Base-by-base conservation (phyloP, 331 rosid genomes). In the Stylosanthes scabra region DNA sequence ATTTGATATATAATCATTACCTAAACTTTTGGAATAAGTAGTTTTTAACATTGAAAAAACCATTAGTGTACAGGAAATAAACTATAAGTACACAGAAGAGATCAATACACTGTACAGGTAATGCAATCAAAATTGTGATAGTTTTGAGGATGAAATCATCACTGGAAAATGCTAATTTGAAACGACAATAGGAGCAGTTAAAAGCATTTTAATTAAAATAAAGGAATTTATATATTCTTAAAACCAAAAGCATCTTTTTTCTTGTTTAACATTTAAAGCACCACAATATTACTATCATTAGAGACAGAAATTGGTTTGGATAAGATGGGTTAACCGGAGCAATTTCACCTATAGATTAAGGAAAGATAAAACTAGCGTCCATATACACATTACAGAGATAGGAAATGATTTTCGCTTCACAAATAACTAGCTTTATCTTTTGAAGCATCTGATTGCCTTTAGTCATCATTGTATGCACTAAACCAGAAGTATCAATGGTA, bases 201-300 rank as follows among this genome's bases (percentile, higher is more conserved):
- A 52, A 34, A 45, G 27, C 14, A 56, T 55, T 76, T 59, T 44
- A 80, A 20, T 34, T n/a, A 71, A 63, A 41, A 51, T 31, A 52
- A 64, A 71, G 51, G 56, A 69, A 75, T 69, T 46, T 25, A 66
- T 47, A 55, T 59, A 45, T 59, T 70, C 31, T 57, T 14, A 56
- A 31, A 49, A 15, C 47, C 62, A 46, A 46, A 56, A 55, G 7
- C 13, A 61, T 15, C 50, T 37, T 60, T 71, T 67, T 8, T 15
- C 41, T 15, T 55, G 63, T 64, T 63, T 62, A 62, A 20, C 54
- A 59, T 49, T 63, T 55, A 82, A 73, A 82, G 65, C 52, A 72
- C 7, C n/a, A 14, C 29, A 52, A 29, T 42, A 69, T 41, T 59
- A 29, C 46, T 66, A 39, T 46, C 59, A 20, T 11, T 64, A 31